Evolutionary conservation across 371 early-diverging fungal genomes (phyloP), one percentile per base, ranked within the genome.

Genomic region (Mortierella sp.): DNA sequence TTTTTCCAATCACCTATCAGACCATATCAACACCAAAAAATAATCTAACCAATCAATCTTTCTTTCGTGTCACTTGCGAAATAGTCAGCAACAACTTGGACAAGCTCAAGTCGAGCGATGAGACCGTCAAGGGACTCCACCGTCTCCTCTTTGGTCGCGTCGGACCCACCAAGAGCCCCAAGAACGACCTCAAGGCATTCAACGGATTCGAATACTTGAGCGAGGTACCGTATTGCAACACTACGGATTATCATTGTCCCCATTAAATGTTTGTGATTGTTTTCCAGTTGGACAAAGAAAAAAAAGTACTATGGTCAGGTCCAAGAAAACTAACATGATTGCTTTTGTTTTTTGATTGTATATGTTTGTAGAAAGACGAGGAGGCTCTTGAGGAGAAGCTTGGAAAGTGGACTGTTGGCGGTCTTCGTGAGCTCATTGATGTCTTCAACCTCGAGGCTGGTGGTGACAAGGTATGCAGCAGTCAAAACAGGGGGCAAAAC

Each of bases 371-470:
- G 83, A 78, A 83, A 69, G 83, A 83, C 4, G 83, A 83, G 37
- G 83, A 83, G 65, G 26, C 64, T 39, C 22, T 65, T 10, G 83
- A 83, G 29, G 83, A 83, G 52, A 83, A 78, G 67, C 73, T 83
- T 29, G 83, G 83, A 72, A 74, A 68, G 53, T 83, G 83, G 83
- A 78, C 79, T 44, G 83, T 83, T 39, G 73, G 68, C 29, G 78
- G 78, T 22, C 83, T 83, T 72, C 83, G 83, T 31, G 83, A 83
- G 45, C 78, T 83, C 48, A 68, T 78, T n/a, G 83, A 83, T 29
- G 53, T 83, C 47, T 83, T 83, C 70, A 83, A 83, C 67, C 76
- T 83, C 45, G 83, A 83, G 64, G 58, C 71, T 43, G 75, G 75
- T 7, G 83, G 83, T 64, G 83, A 83, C 68, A 83, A 83, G 83